Percentiles rank a stretch among this genome's conserved stretches.
phyloP scores from a whole-genome alignment of 179 eudicot species.

The Beta corolliflora region DNA sequence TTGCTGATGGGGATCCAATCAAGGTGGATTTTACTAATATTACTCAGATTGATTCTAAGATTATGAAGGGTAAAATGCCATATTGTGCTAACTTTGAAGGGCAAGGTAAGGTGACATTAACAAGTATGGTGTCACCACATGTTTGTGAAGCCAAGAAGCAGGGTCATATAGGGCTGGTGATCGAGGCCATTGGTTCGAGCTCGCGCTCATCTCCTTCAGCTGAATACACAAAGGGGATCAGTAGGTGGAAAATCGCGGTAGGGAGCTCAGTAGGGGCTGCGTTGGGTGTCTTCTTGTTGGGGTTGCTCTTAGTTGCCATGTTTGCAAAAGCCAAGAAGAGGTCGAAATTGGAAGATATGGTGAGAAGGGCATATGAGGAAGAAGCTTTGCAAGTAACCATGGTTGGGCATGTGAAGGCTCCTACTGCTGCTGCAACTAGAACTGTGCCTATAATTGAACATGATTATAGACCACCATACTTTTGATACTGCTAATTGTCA shows the following conservation, averaged over 20 bases:
- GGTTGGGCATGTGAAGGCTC: constrained; percentile 93
- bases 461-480: constrained; percentile 43
- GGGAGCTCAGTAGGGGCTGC: constrained; percentile 88
- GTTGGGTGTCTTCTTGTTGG: constrained; percentile 68
- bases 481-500: constrained; percentile 14
- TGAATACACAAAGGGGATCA: constrained; percentile 28
- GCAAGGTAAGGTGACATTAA: constrained; percentile 50
- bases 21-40: constrained; percentile 55
- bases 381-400: constrained; percentile 89
- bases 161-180: constrained; percentile 77
- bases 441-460: constrained; percentile 64
- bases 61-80: constrained; percentile 40
- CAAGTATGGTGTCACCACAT: constrained; percentile 50
- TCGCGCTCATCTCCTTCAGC: neutral
- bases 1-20: constrained; percentile 49
- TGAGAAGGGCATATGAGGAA: constrained; percentile 86
- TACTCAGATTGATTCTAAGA: constrained; percentile 17
- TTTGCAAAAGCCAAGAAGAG: constrained; percentile 80
- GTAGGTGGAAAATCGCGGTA: constrained; percentile 64
- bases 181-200: constrained; percentile 31
- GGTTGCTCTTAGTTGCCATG: constrained; percentile 74
- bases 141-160: constrained; percentile 56
- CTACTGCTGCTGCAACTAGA: constrained; percentile 55
- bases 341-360: constrained; percentile 75
- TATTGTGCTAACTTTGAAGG: constrained; percentile 69